phyloP scores from a whole-genome alignment of 2,329 filamentous ascomycete species.

The Aspergillus arachidicola region DNA sequence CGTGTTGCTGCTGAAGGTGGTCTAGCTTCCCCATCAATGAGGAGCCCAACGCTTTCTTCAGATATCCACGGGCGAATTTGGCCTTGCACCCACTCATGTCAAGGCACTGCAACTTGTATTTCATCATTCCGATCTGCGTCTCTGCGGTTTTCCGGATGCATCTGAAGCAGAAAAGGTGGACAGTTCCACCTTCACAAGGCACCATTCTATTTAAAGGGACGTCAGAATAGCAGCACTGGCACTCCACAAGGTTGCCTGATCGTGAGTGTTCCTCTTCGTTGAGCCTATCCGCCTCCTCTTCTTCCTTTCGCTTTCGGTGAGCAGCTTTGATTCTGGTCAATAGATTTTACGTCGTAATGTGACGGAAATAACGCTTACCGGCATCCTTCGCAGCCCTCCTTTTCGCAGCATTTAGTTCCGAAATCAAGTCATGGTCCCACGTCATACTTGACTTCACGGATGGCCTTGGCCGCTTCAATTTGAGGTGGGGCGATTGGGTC shows the following conservation, averaged over 20 bases:
- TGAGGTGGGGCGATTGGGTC: slow-evolving; percentile 20
- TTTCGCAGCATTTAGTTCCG: slow-evolving; percentile 31
- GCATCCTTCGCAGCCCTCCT: slow-evolving; percentile 23
- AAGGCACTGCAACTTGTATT: slow-evolving; percentile 71
- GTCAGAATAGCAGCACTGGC: slow-evolving; percentile 72
- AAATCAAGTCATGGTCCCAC: not conserved
- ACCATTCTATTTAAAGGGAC: slow-evolving; percentile 68
- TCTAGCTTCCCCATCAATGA: slow-evolving; percentile 65
- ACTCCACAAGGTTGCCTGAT: slow-evolving; percentile 64
- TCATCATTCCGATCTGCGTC: slow-evolving; percentile 67
- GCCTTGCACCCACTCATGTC: slow-evolving; percentile 67
- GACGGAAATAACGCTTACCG: slow-evolving; percentile 15
- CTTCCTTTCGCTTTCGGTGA: slow-evolving; percentile 23
- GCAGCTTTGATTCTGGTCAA: slow-evolving; percentile 12
- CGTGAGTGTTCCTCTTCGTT: slow-evolving; percentile 44
- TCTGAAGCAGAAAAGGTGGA: slow-evolving; percentile 70
- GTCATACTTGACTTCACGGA: not conserved
- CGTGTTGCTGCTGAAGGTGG: slow-evolving; percentile 69
- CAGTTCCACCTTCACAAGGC: slow-evolving; percentile 60
- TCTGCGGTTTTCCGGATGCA: slow-evolving; percentile 70
- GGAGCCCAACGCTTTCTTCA: slow-evolving; percentile 60
- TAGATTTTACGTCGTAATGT: not conserved
- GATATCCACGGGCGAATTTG: slow-evolving; percentile 60
- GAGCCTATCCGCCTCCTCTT: slow-evolving; percentile 30
- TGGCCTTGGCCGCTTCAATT: slow-evolving; percentile 21